These are phyloP conservation scores for Fusarium phyllophilum DNA, from an alignment of 2,329 filamentous ascomycete genomes.

Conservation along the genomic window DNA sequence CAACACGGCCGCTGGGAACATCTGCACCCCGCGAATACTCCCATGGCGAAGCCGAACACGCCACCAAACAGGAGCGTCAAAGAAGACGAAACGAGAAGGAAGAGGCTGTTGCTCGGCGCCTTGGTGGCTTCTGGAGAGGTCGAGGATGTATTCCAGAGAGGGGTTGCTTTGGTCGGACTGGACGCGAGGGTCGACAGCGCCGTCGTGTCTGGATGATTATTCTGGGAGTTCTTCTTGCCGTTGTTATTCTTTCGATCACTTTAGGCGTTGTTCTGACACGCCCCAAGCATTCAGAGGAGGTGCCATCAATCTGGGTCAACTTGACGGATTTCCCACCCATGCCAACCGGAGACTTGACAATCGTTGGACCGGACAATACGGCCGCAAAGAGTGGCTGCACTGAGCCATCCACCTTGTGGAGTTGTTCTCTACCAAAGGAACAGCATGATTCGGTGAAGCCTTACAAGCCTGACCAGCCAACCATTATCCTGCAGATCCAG, in stretches of 20 bases:
- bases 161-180: conserved; percentile 73
- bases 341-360: conserved; percentile 82
- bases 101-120: conserved; percentile 66
- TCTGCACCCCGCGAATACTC: conserved; percentile 59
- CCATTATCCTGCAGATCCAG: conserved; percentile 83
- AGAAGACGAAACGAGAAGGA: conserved; percentile 72
- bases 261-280: conserved; percentile 66
- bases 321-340: conserved; percentile 87
- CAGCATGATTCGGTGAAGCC: conserved; percentile 72
- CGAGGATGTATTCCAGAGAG: conserved; percentile 69
- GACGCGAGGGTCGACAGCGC: conserved; percentile 71
- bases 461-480: conserved; percentile 75
- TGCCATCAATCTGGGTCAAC: conserved; percentile 77
- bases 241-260: conserved; percentile 67
- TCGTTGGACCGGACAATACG: conserved; percentile 77
- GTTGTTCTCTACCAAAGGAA: conserved; percentile 84
- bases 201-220: conserved; percentile 69
- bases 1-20: conserved; percentile 57
- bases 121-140: conserved; percentile 72
- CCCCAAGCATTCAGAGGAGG: conserved; percentile 34
- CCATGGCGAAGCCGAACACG: conserved; percentile 52
- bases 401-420: conserved; percentile 80
- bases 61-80: conserved; percentile 60
- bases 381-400: conserved; percentile 76
- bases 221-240: conserved; percentile 59